These are phyloP conservation scores for Lentinus brumalis DNA, from an alignment of 768 basidiomycete genomes.

Conservation along the genomic window DNA sequence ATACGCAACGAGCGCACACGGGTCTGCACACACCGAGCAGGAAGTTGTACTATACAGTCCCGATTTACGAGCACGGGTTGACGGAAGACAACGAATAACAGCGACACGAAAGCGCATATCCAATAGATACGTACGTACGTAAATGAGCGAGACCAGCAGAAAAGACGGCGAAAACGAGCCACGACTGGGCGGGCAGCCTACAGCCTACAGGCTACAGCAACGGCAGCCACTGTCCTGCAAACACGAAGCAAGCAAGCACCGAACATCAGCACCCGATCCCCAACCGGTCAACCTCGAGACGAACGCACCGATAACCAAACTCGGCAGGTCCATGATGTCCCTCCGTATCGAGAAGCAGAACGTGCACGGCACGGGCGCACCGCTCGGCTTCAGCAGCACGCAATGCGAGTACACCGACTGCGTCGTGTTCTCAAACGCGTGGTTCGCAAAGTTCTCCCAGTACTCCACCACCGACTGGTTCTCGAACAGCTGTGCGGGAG, in stretches of 20 bases:
- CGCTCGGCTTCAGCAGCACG: conserved; percentile 82
- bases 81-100: not conserved
- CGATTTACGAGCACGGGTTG: no score
- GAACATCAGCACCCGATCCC: not conserved
- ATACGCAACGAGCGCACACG: no score
- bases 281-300: not conserved
- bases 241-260: not conserved
- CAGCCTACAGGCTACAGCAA: conserved; percentile 49
- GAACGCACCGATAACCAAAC: conserved; percentile 78
- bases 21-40: no score
- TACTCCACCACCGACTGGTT: conserved; percentile 94
- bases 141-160: not conserved
- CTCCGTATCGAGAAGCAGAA: conserved; percentile 96
- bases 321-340: conserved; percentile 89
- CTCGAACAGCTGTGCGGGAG: conserved; percentile 73
- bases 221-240: conserved; percentile 83
- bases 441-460: conserved; percentile 95
- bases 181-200: not conserved
- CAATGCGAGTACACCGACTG: conserved; percentile 95
- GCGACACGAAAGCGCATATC: not conserved
- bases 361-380: conserved; percentile 84
- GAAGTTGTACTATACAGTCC: no score
- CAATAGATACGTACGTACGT: not conserved
- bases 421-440: conserved; percentile 97
- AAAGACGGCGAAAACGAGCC: not conserved